Evolutionary conservation across 441 rosid genomes (phyloP).

Genomic region (Croton setiger): DNA sequence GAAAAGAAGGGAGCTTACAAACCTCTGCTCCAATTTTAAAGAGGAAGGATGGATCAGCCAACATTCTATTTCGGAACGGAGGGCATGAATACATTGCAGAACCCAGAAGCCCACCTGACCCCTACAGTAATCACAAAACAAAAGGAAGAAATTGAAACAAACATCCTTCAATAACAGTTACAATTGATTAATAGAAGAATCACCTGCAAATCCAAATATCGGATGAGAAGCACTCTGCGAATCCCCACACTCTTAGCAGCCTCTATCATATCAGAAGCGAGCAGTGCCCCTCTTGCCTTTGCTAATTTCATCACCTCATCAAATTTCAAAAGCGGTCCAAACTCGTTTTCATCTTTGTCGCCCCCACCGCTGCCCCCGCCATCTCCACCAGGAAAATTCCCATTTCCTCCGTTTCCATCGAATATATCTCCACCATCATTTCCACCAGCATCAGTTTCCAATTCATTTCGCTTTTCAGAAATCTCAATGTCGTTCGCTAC

Average conservation of each 20-base stretch:
- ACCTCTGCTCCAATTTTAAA: slow-evolving; percentile 96
- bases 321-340: slow-evolving; percentile 76
- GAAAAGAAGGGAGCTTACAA: slow-evolving; percentile 11
- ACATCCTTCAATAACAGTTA: background rate
- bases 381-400: slow-evolving; percentile 36
- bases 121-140: slow-evolving; percentile 34
- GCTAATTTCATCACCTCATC: slow-evolving; percentile 78
- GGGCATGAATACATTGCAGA: slow-evolving; percentile 69
- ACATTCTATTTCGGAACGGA: slow-evolving; percentile 83
- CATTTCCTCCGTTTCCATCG: slow-evolving; percentile 44
- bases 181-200: background rate
- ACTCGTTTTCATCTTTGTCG: slow-evolving; percentile 70
- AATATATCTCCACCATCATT: slow-evolving; percentile 29
- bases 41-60: slow-evolving; percentile 96
- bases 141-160: background rate
- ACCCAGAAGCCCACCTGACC: slow-evolving; percentile 67
- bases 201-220: slow-evolving; percentile 92
- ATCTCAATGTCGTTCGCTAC: slow-evolving; percentile 29
- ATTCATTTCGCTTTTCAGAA: slow-evolving; percentile 27
- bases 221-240: slow-evolving; percentile 61
- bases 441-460: slow-evolving; percentile 31
- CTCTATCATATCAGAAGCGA: slow-evolving; percentile 84
- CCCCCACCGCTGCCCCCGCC: slow-evolving; percentile 36
- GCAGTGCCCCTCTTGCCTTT: slow-evolving; percentile 62
- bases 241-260: slow-evolving; percentile 79